Conservation (phyloP, 208 protist species). For the Crithidia bombi region DNA sequence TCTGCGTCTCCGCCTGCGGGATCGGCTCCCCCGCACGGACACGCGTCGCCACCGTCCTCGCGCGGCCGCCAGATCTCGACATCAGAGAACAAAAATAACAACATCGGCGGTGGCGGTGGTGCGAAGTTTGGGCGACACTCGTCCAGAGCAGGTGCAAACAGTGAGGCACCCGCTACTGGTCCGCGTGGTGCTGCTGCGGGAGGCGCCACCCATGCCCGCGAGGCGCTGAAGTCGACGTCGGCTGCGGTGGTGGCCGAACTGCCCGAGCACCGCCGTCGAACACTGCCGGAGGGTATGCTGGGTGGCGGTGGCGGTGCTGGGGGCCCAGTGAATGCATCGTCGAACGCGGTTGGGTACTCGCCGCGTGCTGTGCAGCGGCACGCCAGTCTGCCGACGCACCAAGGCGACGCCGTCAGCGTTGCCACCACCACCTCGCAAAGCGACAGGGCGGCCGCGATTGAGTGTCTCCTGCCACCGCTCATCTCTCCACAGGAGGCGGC, state of each 20-base stretch:
- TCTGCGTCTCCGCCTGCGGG: neutral
- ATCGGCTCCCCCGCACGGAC: neutral
- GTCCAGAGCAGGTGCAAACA: slow-evolving; percentile 4
- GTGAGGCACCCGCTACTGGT: neutral
- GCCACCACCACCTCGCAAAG: neutral
- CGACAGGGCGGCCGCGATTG: slow-evolving; percentile 6
- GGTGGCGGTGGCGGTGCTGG: neutral
- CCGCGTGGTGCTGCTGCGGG: too few relatives aligned
- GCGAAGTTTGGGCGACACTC: neutral
- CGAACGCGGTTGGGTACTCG: neutral
- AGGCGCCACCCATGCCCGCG: neutral
- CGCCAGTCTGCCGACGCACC: neutral
- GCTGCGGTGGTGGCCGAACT: neutral
- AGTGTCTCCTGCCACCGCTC: slow-evolving; percentile 51
- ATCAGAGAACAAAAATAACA: slow-evolving; percentile 3
- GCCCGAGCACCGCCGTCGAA: slow-evolving; percentile 6
- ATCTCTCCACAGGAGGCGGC: slow-evolving; percentile 43
- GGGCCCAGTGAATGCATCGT: neutral
- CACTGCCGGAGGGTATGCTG: neutral
- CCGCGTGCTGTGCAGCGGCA: neutral
- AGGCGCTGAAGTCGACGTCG: neutral
- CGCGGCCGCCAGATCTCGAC: neutral
- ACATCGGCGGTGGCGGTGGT: neutral
- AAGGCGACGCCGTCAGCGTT: neutral
- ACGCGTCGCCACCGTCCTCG: neutral